Base-by-base conservation (phyloP, 1,284 basidiomycete species). In the Leucoagaricus sp. region DNA sequence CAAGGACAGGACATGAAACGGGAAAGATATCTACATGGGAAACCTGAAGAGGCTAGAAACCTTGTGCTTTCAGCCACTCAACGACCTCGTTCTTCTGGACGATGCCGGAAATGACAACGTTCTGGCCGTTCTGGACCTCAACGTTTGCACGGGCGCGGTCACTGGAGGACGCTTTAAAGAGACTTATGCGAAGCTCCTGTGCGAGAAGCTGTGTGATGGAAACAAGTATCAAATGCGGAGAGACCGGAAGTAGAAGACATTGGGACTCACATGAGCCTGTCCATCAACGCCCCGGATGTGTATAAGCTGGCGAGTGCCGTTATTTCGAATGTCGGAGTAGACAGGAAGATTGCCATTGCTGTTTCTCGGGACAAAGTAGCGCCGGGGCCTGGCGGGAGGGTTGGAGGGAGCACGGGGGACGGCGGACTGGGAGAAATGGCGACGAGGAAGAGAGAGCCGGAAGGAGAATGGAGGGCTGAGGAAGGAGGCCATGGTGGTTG, bases 261-360 rank as follows among this genome's bases (percentile, higher is more conserved):
- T 17, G 8, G 46, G 46, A 70, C 73, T 56, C 58, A 78, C 77
- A 49, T 68, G 64, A 48, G 67, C 62, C 41, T 75, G 72, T 21
- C 78, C 78, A 60, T 78, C 74, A 31, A 80, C 63, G 60, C 78
- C 77, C 41, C 75, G 73, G 48, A 80, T 66, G 44, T 72, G 64
- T 25, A 76, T 70, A 29, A 81, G 71, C 62, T 83, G 75, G 57
- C 81, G 79, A 5, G 83, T 80, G 58, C 84, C 79, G 29, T 72
- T 81, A 67, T 86, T 88, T 62, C 85, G 83, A 53, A 87, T 69
- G 68, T 90, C 86, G 38, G 85, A 82, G 69, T 89, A 90, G 21
- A 91, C 85, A 49, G 88, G 88, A 26, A 91, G 77, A 49, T 80
- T 80, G 34, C 86, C 86, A 53, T 76, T 76, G 40, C 80, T 69